Base-by-base conservation (phyloP, 2,329 filamentous ascomycete genomes). In the Verticillium nonalfalfae region DNA sequence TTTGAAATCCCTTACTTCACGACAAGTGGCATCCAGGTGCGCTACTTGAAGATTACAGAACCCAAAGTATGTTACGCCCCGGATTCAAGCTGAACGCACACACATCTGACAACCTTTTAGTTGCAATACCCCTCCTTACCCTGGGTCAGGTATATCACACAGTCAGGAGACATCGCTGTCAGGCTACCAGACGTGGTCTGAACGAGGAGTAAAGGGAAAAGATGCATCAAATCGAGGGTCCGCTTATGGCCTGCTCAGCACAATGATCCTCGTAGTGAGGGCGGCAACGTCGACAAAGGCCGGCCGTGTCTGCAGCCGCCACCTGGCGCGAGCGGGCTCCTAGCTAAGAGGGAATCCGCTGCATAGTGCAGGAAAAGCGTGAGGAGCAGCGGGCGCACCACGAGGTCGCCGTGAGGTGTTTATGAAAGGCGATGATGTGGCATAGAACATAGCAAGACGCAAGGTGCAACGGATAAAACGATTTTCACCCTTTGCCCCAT, bases 1-100 rank as follows among this genome's bases (percentile, higher is more conserved):
- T 99, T 99, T 74, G 95, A 99, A 81, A 99, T 99, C 72, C 95
- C 95, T n/a, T 99, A 99, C 78, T 99, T 99, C 75, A 99, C 95
- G n/a, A 99, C 96, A 3, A 96, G 91, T 78, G 95, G 95, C 66
- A 99, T 99, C 68, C 96, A 99, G 77, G 95, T 99, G 70, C 87
- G 95, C 71, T 99, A 99, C 76, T 78, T 99, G 75, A 99, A 99
- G 85, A 99, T 99, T 72, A 98, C 96, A 66, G 95, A 99, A 78
- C 95, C 95, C 56, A 99, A 99, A 91, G 94, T 97, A 80, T 71
- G 85, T 76, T 55, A 18, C 10, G 36, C 1, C 26, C 14, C 45
- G 15, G 11, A 3, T 10, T 11, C n/a, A 13, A 50, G 45, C 21
- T 9, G 21, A 26, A 36, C 7, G 35, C 9, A 36, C 13, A n/a